Evolutionary conservation across 169 alveolate species (phyloP), one percentile per base, ranked within the genome.

Genomic region (Cryptosporidium andersoni): DNA sequence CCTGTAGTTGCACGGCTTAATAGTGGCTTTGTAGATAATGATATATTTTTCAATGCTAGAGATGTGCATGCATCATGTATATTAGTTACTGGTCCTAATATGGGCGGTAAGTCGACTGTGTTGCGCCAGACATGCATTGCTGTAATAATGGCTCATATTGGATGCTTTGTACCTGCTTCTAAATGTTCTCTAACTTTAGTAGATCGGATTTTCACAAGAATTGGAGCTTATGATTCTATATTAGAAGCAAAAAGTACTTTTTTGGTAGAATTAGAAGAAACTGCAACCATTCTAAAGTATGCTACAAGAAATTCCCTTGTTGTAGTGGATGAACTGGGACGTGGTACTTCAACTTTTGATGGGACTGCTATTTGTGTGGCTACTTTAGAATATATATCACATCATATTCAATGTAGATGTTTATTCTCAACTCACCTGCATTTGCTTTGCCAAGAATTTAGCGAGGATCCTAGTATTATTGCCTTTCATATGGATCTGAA

Each of bases 41-140:
- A 92, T 64, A 64, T 92, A 16, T 63, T 55, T 45, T 81, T 95
- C 66, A 80, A 53, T 62, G 43, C 58, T 14, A 88, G 80, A 14
- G 6, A 90, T 81, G 37, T 47, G 65, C 45, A 82, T 55, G 66
- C 90, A 12, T 64, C 91, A 60, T 82, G 64, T 5, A 52, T 95
- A 48, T 93, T 98, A 62, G 92, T 98, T 52, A 98, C 99, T 8
- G 99, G 99, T 0, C 99, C 99, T 39, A 98, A 98, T 89, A 98
- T 98, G 99, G 99, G 99, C 34, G 99, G 99, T 42, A 98, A 98
- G 91, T 95, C 99, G 43, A 98, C 99, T 1, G 88, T 97, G 14
- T 93, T 98, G 62, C 89, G 99, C 52, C 99, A 97, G 92, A 93
- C 96, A 4, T 96, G 99, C 49, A 90, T 97, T 12, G 93, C 98